Base-by-base conservation (phyloP, 495 filamentous ascomycete genomes). In the Talaromyces adpressus region DNA sequence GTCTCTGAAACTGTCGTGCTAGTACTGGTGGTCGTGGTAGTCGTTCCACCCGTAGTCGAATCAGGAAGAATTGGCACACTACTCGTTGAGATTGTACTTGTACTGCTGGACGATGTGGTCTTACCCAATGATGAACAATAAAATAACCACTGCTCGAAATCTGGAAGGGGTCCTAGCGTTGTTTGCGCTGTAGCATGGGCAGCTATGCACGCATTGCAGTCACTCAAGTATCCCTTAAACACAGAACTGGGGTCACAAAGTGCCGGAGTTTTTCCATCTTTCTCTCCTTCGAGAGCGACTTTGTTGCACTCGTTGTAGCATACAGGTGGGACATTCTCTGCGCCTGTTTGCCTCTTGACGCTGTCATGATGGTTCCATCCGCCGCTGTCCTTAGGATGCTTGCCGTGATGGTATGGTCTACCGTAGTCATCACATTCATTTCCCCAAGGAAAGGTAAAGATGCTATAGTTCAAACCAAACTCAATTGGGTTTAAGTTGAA, bases 231-330 rank as follows among this genome's bases (percentile, higher is more conserved):
- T 1, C 49, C 29, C 27, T 1, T 16, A 39, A 67, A 67, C 7
- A 63, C 57, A 41, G 65, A 64, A 11, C 20, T 7, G 8, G 16
- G 6, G 14, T 47, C 16, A 22, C 65, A 67, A 6, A 64, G 57
- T n/a, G 34, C 45, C 4, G 45, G 16, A 4, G 29, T 58, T 57
- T 67, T 67, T 20, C 63, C 62, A 16, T 16, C 63, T 11, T 57
- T 25, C 36, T 67, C 62, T 5, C 56, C 65, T 36, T 64, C 65
- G 5, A 62, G 56, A 49, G 60, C 60, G 1, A 47, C 54, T 25
- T 64, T 47, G 27, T 67, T 62, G 54, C 65, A 67, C 47, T 45
- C 23, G 18, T n/a, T 57, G 29, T 64, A 64, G 57, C 65, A 67
- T 20, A 47, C 51, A 14, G 56, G 56, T 8, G 65, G 62, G n/a